Evolutionary conservation across 2,329 filamentous ascomycete genomes (phyloP).

Genomic region (Teratosphaeriaceae sp.): DNA sequence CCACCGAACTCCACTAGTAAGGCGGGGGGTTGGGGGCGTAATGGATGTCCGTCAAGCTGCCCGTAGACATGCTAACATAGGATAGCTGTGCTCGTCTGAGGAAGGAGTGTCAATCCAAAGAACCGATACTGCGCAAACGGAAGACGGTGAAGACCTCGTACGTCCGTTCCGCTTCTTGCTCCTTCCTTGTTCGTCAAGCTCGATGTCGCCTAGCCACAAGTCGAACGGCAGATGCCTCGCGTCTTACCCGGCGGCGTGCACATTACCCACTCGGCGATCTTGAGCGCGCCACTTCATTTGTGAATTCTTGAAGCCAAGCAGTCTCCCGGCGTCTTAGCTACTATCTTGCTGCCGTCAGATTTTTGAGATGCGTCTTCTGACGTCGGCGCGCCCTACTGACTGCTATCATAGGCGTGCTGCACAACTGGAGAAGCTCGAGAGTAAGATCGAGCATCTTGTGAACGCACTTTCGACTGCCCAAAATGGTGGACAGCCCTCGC

Average conservation of each 20-base stretch:
- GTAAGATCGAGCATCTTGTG: constrained; percentile 28
- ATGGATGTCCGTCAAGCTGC: too few species aligned
- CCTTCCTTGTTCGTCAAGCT: neutral
- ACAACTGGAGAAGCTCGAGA: constrained; percentile 29
- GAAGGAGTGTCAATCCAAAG: constrained; percentile 25
- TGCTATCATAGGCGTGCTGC: constrained; percentile 21
- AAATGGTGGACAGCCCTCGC: constrained; percentile 17
- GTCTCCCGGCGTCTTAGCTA: too few species aligned
- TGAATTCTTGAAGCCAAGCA: too few species aligned
- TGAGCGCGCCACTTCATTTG: too few species aligned
- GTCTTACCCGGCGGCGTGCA: too few species aligned
- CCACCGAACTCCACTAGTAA: neutral
- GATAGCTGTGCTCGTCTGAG: constrained; percentile 24
- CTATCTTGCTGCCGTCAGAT: too few species aligned
- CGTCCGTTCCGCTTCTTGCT: constrained; percentile 7
- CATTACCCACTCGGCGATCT: too few species aligned
- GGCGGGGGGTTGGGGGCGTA: too few species aligned
- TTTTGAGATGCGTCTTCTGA: neutral
- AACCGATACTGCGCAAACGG: constrained; percentile 20
- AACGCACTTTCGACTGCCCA: constrained; percentile 22
- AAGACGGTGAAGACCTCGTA: constrained; percentile 26
- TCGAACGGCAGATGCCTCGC: too few species aligned
- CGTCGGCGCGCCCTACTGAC: constrained; percentile 6
- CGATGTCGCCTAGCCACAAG: too few species aligned
- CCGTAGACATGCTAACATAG: neutral